Evolutionary conservation across 345 rosid species (phyloP), one percentile per base, ranked within the genome.

Genomic region (Pistacia integerrima): DNA sequence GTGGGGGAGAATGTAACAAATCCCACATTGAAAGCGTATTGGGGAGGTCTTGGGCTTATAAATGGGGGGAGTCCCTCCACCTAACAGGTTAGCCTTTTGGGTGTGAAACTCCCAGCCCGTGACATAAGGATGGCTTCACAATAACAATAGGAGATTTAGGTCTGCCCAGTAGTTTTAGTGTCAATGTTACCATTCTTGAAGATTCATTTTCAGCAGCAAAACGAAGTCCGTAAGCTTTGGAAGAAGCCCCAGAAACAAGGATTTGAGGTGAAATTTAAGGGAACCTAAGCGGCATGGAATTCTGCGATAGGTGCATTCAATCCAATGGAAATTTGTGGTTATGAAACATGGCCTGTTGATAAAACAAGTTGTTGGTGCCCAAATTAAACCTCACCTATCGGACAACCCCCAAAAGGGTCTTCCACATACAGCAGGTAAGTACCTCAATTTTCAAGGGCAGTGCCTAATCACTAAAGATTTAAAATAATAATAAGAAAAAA

Each of bases 241-340:
- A 75, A 76, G 20, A 2, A 35, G 69, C 17, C 25, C 22, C 77
- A n/a, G 59, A 10, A 1, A 12, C 4, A 30, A 74, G 88, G 85
- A 25, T 83, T 88, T 67, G 79, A 83, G 8, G 79, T 86, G 48
- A 67, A 64, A 13, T 73, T 25, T 25, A 25, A 25, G 25, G 81
- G 75, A 84, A 74, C 55, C 12, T 67, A 14, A 38, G 76, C 44
- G 36, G 54, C 1, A 1, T 36, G 0, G 55, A 51, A 73, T 41
- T 3, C 0, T 87, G 88, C 46, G 0, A 14, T 13, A 11, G 67
- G 2, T 85, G 88, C 64, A n/a, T 0, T 3, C 30, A 28, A 2
- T 30, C 69, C 7, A 4, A 55, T 10, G 86, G 84, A 33, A 64
- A 0, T 0, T 0, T 87, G 90, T 38, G 74, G 78, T 25, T 25